Conservation (phyloP, 257 asterid genomes). For the Solanum tarapatanum region DNA sequence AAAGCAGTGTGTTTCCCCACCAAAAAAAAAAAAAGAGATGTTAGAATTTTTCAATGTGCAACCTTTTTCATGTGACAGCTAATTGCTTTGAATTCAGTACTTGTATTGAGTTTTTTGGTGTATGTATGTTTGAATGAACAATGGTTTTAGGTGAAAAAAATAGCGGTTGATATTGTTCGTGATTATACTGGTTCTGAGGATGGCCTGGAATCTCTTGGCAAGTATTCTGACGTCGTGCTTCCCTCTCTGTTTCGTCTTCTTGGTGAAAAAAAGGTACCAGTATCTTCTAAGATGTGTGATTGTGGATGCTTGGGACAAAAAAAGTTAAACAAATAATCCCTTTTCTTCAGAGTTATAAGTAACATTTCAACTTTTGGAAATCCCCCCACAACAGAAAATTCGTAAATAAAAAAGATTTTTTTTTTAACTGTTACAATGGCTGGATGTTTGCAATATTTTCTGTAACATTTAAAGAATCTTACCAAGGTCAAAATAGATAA, state of each 20-base stretch:
- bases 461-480: background rate
- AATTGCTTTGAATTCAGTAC: background rate
- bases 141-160: slow-evolving; percentile 48
- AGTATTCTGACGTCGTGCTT: slow-evolving; percentile 34
- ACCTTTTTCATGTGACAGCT: background rate
- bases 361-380: background rate
- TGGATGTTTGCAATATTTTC: background rate
- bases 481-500: background rate
- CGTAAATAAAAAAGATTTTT: background rate
- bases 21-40: background rate
- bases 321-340: background rate
- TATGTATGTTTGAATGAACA: background rate
- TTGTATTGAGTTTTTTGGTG: background rate
- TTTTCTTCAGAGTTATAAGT: background rate
- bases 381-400: background rate
- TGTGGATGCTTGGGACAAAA: background rate
- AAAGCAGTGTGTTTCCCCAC: background rate
- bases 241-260: slow-evolving; percentile 58
- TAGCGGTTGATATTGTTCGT: slow-evolving; percentile 73
- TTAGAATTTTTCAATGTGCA: background rate
- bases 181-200: slow-evolving; percentile 94
- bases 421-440: background rate
- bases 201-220: slow-evolving; percentile 63
- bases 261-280: slow-evolving; percentile 54
- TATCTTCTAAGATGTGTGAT: background rate